A percentile compares a stretch with the other conserved stretches of the same genome.
Conservation (phyloP, 352 stramenopile species). For the Phytopythium vexans region DNA sequence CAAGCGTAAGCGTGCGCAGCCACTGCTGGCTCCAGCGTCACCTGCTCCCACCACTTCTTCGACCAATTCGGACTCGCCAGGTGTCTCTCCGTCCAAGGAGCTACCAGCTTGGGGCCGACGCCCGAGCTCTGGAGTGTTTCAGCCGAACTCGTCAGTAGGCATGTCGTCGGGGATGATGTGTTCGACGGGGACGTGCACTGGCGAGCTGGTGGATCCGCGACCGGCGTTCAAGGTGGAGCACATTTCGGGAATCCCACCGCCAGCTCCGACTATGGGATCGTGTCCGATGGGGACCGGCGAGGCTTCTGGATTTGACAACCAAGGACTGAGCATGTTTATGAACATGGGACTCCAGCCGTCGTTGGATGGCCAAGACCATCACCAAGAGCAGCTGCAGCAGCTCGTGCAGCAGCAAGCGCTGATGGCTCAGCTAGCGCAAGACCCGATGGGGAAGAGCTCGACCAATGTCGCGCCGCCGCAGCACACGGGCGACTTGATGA, state of each 20-base stretch:
- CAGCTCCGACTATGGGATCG: neutral
- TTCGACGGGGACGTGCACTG: slow-evolving; percentile 12
- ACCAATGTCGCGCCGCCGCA: slow-evolving; percentile 19
- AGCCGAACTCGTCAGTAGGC: slow-evolving; percentile 2
- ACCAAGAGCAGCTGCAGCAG: slow-evolving; percentile 28
- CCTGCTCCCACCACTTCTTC: slow-evolving; percentile 27
- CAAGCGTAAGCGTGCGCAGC: slow-evolving; percentile 60
- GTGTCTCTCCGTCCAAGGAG: slow-evolving; percentile 39
- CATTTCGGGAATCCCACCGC: neutral
- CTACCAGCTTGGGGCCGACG: slow-evolving; percentile 15
- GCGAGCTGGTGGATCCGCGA: slow-evolving; percentile 22
- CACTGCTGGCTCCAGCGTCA: slow-evolving; percentile 22
- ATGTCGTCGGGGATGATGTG: slow-evolving; percentile 1
- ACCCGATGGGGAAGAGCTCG: slow-evolving; percentile 8
- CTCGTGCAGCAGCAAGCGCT: slow-evolving; percentile 25
- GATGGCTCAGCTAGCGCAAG: slow-evolving; percentile 12
- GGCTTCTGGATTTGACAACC: slow-evolving; percentile 36
- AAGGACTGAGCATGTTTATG: slow-evolving; percentile 33
- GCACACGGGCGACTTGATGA: slow-evolving; percentile 43
- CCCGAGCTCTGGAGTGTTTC: slow-evolving; percentile 4
- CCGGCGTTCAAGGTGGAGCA: slow-evolving; percentile 39
- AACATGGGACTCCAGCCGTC: slow-evolving; percentile 19
- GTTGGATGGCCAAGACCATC: slow-evolving; percentile 8
- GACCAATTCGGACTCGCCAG: slow-evolving; percentile 27
- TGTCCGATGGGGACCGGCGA: slow-evolving; percentile 6